Base-by-base conservation (phyloP, 2,329 filamentous ascomycete species). In the Pyrenochaeta sp. region DNA sequence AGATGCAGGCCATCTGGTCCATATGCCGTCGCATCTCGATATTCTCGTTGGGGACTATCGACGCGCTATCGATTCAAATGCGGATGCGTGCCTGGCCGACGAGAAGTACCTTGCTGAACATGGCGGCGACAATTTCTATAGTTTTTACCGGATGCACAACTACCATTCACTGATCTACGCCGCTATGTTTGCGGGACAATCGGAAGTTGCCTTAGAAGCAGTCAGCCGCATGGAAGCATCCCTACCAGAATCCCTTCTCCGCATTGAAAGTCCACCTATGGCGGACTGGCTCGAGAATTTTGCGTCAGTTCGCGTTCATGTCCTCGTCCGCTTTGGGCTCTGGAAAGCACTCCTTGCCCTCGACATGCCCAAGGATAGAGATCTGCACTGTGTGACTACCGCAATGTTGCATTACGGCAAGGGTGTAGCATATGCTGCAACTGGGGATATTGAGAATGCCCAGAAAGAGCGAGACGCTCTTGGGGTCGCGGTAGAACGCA, bases 11-110 rank as follows among this genome's bases (percentile, higher is more conserved):
- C 90, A 92, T 71, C 76, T 91, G 0, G 80, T 87, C 35, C 89
- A 92, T 66, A 93, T 94, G 90, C 90, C 90, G 0, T 86, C 86
- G 0, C 90, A 94, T 71, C 79, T 93, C 31, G 90, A 93, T 69
- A 83, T 91, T 10, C 81, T 92, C 0, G 83, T 87, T 23, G 90
- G 90, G 11, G 85, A 92, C 63, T 93, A 92, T 67, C 78, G 82
- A 27, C 79, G 80, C 7, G 88, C 88, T 4, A 86, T 92, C 45
- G 77, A 78, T 1, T 87, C 87, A 3, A 93, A 93, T 69, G 78
- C 82, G 1, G 81, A 83, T 18, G 90, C 90, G 9, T 87, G 90
- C 42, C 66, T 75, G 0, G 89, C 88, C 1, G 90, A 94, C 67
- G 84, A 89, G 45, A 85, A 84, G 60, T 92, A 84, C 65, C 78